phyloP scores from a whole-genome alignment of 164 flowering plant species.

The Vitis riparia region DNA sequence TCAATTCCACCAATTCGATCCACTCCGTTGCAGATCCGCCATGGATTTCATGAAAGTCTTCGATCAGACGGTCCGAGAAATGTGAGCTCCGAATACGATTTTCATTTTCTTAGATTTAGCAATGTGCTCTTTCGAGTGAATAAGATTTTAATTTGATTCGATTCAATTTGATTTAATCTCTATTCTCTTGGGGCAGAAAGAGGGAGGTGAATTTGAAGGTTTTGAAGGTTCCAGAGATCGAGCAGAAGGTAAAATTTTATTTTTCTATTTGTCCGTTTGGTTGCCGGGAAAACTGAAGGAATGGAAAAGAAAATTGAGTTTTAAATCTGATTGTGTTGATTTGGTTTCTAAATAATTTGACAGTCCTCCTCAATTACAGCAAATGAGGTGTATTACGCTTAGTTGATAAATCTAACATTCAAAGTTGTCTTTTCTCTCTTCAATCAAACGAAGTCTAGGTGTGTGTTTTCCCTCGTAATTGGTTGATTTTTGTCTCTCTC shows the following conservation, averaged over 20 bases:
- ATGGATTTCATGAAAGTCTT: conserved; percentile 99
- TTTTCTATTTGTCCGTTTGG: background rate
- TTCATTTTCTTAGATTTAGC: background rate
- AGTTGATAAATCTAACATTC: too few relatives aligned
- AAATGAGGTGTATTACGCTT: too few relatives aligned
- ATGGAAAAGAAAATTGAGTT: too few relatives aligned
- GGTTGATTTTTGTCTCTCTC: too few relatives aligned
- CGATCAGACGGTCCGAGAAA: conserved; percentile 96
- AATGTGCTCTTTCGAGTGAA: background rate
- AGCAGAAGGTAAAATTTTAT: conserved; percentile 70
- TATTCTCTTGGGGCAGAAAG: conserved; percentile 51
- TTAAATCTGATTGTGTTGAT: background rate
- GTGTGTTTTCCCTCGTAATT: too few relatives aligned
- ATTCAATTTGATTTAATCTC: background rate
- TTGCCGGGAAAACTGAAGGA: background rate
- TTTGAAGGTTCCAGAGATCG: conserved; percentile 80
- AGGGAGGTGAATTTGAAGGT: conserved; percentile 93
- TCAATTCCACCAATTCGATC: background rate
- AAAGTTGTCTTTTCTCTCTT: too few relatives aligned
- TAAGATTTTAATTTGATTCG: conserved; percentile 2
- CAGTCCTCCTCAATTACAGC: too few relatives aligned
- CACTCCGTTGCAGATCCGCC: conserved; percentile 30
- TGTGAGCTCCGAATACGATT: conserved; percentile 45
- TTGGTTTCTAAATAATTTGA: background rate
- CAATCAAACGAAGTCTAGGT: too few relatives aligned